Base-by-base conservation (phyloP, 2,329 filamentous ascomycete species). In the Claviceps quebecensis region DNA sequence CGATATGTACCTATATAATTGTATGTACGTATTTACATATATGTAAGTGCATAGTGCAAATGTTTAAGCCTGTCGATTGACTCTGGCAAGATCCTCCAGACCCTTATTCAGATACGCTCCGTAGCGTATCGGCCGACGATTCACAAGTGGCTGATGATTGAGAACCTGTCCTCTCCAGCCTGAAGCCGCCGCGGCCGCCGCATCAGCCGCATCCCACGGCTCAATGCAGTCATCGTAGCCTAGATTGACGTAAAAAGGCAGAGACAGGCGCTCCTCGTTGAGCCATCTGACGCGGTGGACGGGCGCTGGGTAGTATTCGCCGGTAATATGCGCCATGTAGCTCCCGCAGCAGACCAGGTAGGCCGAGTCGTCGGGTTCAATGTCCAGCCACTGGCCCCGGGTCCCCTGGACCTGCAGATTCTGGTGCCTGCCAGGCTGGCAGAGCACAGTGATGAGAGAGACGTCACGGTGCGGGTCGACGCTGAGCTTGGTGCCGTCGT, bases 311-410 rank as follows among this genome's bases (percentile, higher is more conserved):
- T 54, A 54, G 46, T 52, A 52, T 19, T 52, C 41, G 45, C 49
- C 48, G 14, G 53, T 54, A 19, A 54, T 48, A 23, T 54, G 50
- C n/a, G 50, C 45, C 53, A 54, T 54, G 53, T 54, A 54, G 53
- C 47, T 52, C 16, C 53, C 53, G 17, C 47, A 52, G 44, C 52
- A 52, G 50, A 52, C 41, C 9, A 54, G 47, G 17, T 45, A 54
- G 17, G 49, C 53, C 17, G 53, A 29, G 46, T 54, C 53, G 26
- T 53, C 52, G 7, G 52, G 26, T 38, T 51, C 48, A 48, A 53
- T 53, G 50, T 54, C 53, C 34, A 47, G 44, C 53, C 53, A 55
- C 6, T 23, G 17, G 37, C 53, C 50, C 51, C 52, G 43, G 8
- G 50, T 26, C 13, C 51, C 53, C 48, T 53, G 45, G 51, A 55